Base-by-base conservation (phyloP, 257 asterid species). In the Lycium ferocissimum region DNA sequence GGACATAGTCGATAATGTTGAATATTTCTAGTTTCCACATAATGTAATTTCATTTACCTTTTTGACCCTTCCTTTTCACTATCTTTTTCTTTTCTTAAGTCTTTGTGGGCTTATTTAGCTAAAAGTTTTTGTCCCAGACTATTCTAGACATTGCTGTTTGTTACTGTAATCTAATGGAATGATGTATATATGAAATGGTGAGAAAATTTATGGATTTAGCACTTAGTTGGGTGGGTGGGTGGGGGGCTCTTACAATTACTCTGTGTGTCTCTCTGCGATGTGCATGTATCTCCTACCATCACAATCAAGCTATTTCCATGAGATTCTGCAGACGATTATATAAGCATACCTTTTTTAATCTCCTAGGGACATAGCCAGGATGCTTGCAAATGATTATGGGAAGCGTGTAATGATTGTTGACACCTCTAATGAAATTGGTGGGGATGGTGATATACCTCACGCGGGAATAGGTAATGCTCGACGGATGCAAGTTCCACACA, bases 361-460 rank as follows among this genome's bases (percentile, higher is more conserved):
- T 87, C 70, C 51, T 80, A 96, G 99, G 98, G 99, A 96, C 90
- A 91, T 95, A 88, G 99, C 98, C 59, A 90, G 99, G 85, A 95
- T 96, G 99, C 98, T 96, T 82, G 98, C 99, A 58, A 89, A 93
- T 90, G 99, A 95, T 88, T 95, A 95, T 79, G 83, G 83, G 85
- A 96, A 91, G 90, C 98, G 99, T 14, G 98, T 96, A 37, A 96
- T 96, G 99, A 95, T 96, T 88, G 99, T 96, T 81, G 99, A 96
- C 90, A 96, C 99, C 85, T 96, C 99, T 15, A 96, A 96, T 87
- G 99, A 96, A 88, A 95, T 96, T 86, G 99, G 98, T 79, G 99
- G 99, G 54, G 99, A 96, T 85, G 99, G 99, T 80, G 99, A 96
- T 89, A 93, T 96, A 79, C 97, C 99, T 84, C 99, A 96, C 84